phyloP scores from a whole-genome alignment of 192 early-diverging fungal species.

The Globomyces pollinis-pini region DNA sequence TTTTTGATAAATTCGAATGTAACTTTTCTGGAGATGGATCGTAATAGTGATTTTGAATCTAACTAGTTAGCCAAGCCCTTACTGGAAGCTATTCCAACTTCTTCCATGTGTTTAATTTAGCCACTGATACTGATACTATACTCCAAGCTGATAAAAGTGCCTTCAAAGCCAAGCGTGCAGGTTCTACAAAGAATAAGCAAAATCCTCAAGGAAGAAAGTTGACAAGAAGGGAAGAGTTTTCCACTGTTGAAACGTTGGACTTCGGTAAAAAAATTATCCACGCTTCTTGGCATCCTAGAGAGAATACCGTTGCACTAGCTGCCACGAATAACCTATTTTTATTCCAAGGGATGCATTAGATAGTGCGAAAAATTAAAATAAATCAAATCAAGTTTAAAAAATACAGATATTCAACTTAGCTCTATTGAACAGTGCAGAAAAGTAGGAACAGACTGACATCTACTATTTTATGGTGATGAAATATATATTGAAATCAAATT shows the following conservation, averaged over 20 bases:
- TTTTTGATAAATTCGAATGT: slow-evolving; percentile 99
- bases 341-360: slow-evolving; percentile 25
- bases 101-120: slow-evolving; percentile 89
- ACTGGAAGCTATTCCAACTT: slow-evolving; percentile 99
- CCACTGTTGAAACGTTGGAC: slow-evolving; percentile 82
- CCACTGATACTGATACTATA: slow-evolving; percentile 70
- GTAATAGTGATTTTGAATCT: slow-evolving; percentile 44
- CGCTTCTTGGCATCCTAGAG: slow-evolving; percentile 96
- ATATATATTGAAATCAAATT: not conserved
- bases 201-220: slow-evolving; percentile 32
- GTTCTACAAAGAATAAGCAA: slow-evolving; percentile 71
- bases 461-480: no score
- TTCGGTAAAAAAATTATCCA: slow-evolving; percentile 97
- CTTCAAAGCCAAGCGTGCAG: slow-evolving; percentile 89
- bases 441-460: no score
- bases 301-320: slow-evolving; percentile 95
- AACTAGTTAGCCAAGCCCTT: slow-evolving; percentile 60
- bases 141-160: slow-evolving; percentile 97
- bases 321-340: slow-evolving; percentile 98
- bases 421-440: no score
- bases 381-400: no score
- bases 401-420: no score
- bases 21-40: slow-evolving; percentile 90
- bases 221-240: slow-evolving; percentile 56
- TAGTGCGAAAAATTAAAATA: slow-evolving; percentile 8